Conservation (phyloP, 2,329 filamentous ascomycete genomes). For the Rasamsonia emersonii region DNA sequence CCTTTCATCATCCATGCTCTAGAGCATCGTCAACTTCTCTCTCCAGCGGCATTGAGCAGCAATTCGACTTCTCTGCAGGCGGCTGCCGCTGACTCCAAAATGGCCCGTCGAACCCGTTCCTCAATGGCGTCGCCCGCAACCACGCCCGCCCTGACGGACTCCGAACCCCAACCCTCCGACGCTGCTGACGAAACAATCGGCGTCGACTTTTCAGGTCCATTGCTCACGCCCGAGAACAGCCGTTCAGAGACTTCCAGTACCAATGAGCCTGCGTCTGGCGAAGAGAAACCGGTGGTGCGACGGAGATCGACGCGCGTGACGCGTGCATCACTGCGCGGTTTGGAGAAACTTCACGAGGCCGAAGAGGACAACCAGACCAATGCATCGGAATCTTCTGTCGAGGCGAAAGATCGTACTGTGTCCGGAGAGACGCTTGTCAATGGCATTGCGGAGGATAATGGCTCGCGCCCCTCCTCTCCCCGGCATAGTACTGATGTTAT, state of each 20-base stretch:
- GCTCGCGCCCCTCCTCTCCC: constrained; percentile 26
- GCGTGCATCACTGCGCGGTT: constrained; percentile 29
- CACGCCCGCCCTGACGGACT: constrained; percentile 14
- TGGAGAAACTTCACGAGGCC: constrained; percentile 20
- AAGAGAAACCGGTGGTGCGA: constrained; percentile 24
- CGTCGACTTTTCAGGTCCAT: constrained; percentile 29
- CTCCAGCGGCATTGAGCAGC: constrained; percentile 8
- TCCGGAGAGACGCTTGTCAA: constrained; percentile 33
- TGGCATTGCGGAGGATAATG: constrained; percentile 24
- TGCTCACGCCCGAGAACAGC: constrained; percentile 36
- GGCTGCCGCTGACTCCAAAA: constrained; percentile 12
- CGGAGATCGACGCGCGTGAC: constrained; percentile 31
- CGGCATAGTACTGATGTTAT: constrained; percentile 35
- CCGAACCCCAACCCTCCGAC: constrained; percentile 18
- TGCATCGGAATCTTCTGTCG: constrained; percentile 13
- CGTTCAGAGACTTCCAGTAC: constrained; percentile 36
- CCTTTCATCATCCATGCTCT: constrained; percentile 9
- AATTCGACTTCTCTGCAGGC: constrained; percentile 6
- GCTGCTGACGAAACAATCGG: constrained; percentile 22
- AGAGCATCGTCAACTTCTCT: constrained; percentile 10
- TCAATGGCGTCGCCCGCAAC: constrained; percentile 25
- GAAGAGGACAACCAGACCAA: constrained; percentile 15
- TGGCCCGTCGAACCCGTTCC: constrained; percentile 21
- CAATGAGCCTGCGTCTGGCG: constrained; percentile 26
- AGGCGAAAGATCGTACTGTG: constrained; percentile 18